Base-by-base conservation (phyloP, 306 rosid genomes). In the Corylus avellana region DNA sequence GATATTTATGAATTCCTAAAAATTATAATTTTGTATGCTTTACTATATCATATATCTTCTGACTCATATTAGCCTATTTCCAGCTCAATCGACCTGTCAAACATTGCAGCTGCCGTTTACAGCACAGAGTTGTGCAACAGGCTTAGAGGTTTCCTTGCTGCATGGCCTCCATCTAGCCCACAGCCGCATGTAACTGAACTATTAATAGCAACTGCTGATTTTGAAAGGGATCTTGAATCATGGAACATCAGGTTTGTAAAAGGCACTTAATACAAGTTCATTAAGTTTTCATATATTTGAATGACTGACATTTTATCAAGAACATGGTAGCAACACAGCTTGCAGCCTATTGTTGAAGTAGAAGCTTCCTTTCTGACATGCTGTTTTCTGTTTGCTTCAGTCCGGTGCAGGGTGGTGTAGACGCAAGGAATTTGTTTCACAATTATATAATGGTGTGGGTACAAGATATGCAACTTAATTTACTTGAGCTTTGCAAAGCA, bases 121-220 rank as follows among this genome's bases (percentile, higher is more conserved):
- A 95, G 96, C 89, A 86, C 87, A 1, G 96, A 92, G 88, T 84
- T 95, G 78, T 91, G 90, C 79, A 91, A 82, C 84, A 88, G 97
- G 84, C 87, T 95, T 81, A 90, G 88, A 84, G 84, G 86, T 76
- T 92, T 95, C 81, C 98, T 92, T 79, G 77, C 97, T 79, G 88
- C 96, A 63, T 91, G 91, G 92, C 98, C 98, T 72, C 98, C 98
- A 39, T 90, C 98, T 27, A 80, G 96, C 82, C 98, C 98, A 47
- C 89, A 86, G 74, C 74, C 89, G 48, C 93, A 91, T 78, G 90
- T 95, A 59, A 92, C 91, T 85, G 98, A 95, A 72, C 96, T 95
- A 84, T 77, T 95, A 56, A 81, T 91, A 73, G 97, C 96, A 73
- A 74, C 88, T 63, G 96, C 96, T 63, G 98, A 95, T 77, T 95